phyloP scores from a whole-genome alignment of 768 basidiomycete genomes.

The Leccinum sublutescens region DNA sequence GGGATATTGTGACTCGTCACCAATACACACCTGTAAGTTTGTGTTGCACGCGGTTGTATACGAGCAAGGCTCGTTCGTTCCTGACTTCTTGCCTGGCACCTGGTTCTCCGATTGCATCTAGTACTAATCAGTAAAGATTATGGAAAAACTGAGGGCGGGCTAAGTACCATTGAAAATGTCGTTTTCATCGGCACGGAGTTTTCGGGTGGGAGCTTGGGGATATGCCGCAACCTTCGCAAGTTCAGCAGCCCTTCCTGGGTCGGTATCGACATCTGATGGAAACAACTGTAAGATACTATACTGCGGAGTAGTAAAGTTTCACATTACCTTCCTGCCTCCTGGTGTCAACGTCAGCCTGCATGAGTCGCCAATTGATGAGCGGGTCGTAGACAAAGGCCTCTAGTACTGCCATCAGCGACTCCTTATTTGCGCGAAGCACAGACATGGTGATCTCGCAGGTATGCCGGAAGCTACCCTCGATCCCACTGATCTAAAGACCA shows the following conservation, averaged over 20 bases:
- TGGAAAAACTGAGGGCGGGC: background rate
- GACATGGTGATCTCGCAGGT: conserved; percentile 98
- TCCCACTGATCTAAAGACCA: conserved; percentile 82
- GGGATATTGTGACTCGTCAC: background rate
- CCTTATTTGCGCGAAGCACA: conserved; percentile 94
- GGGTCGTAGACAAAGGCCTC: conserved; percentile 99
- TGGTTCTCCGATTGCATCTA: conserved; percentile 48
- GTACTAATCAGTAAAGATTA: conserved; percentile 4
- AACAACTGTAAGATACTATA: background rate
- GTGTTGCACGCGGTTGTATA: conserved; percentile 92
- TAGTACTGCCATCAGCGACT: conserved; percentile 97
- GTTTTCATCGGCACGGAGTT: conserved; percentile 87
- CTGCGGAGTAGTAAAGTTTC: conserved; percentile 3
- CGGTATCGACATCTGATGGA: conserved; percentile 40
- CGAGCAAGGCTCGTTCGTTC: conserved; percentile 85
- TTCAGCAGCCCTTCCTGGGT: conserved; percentile 58
- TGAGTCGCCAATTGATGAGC: conserved; percentile 93
- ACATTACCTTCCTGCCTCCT: conserved; percentile 63
- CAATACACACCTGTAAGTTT: conserved; percentile 76
- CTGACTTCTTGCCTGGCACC: conserved; percentile 79
- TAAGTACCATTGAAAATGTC: conserved; percentile 85
- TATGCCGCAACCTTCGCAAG: conserved; percentile 66
- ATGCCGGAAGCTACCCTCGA: conserved; percentile 94
- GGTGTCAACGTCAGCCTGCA: conserved; percentile 77
- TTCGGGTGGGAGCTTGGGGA: conserved; percentile 77